Evolutionary conservation across 257 asterid genomes (phyloP), one percentile per base, ranked within the genome.

Genomic region (Fraxinus quadrangulata): DNA sequence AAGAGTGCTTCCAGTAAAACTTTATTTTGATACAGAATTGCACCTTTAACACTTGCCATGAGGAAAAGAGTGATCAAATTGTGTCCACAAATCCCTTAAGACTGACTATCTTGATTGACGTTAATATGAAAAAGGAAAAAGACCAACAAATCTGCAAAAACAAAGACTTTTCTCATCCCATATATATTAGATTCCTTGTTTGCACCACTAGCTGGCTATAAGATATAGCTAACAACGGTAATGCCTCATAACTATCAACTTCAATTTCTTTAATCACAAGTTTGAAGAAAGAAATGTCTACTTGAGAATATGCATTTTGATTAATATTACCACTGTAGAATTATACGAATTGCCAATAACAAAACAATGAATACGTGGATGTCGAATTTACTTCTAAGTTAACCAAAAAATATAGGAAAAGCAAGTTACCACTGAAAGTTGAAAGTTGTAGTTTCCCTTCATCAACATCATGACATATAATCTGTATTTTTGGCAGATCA

Each of bases 401-500:
- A 31, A 79, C 70, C 45, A 74, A 39, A 8, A 33, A 59, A 69
- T 71, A 21, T 31, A 81, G 80, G 81, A 37, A 81, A 75, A 70
- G 83, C 77, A 81, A 71, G 77, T 79, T 78, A 93, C 98, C 97
- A 72, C 85, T 34, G 77, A 82, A 54, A 33, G 81, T 79, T 84
- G 94, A 80, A 83, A 76, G 74, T 31, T 86, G 73, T 59, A 83
- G 88, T 69, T 77, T 61, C 76, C 71, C 88, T 77, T 83, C 83
- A 74, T 81, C 81, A 71, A 67, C 82, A 31, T 85, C 87, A 82
- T 91, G 97, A 81, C 86, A 90, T 39, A 71, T 86, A 79, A 93
- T 84, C 81, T 67, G 86, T 76, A 90, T 34, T 88, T 80, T 96
- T 80, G 99, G 98, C 77, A 87, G 94, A 86, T 90, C 96, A 79